These are phyloP conservation scores for Diplotaxis tenuifolia DNA, from an alignment of 345 rosid genomes.

Conservation along the genomic window DNA sequence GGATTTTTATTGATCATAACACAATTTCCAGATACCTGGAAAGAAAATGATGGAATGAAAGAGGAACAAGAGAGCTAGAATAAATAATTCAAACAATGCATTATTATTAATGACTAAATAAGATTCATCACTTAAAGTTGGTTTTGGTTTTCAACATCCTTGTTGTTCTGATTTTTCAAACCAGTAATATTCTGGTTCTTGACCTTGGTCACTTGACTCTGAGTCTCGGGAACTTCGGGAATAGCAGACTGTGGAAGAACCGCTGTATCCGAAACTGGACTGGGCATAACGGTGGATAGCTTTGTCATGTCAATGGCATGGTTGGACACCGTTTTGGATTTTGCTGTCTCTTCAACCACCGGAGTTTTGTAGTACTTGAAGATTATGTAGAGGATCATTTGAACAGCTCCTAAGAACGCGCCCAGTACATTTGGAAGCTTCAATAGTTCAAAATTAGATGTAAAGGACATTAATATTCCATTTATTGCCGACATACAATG, in stretches of 20 bases:
- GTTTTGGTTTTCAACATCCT: slow-evolving; percentile 20
- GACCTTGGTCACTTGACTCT: slow-evolving; percentile 13
- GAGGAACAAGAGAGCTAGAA: slow-evolving; percentile 8
- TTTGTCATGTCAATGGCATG: slow-evolving; percentile 35
- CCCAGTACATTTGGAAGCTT: slow-evolving; percentile 61
- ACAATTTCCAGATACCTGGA: slow-evolving; percentile 24
- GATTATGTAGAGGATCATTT: slow-evolving; percentile 51
- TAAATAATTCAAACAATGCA: slow-evolving; percentile 36
- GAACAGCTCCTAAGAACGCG: slow-evolving; percentile 45
- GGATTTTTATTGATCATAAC: slow-evolving; percentile 19
- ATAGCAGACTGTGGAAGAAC: not conserved
- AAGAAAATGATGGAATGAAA: slow-evolving; percentile 20
- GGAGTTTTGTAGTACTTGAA: slow-evolving; percentile 43
- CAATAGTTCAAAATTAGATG: slow-evolving; percentile 3
- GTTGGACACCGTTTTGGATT: slow-evolving; percentile 21
- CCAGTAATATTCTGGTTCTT: slow-evolving; percentile 11
- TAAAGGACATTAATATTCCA: slow-evolving; percentile 31
- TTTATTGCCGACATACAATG: slow-evolving; percentile 24
- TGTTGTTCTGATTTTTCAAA: slow-evolving; percentile 3
- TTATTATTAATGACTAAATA: slow-evolving; percentile 33
- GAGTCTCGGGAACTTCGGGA: slow-evolving; percentile 16
- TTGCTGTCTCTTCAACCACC: slow-evolving; percentile 21
- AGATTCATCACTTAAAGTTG: slow-evolving; percentile 24
- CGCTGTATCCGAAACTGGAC: not conserved
- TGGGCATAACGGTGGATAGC: slow-evolving; percentile 7